Base-by-base conservation (phyloP, 768 basidiomycete species). In the Hirschioporus abietinus region DNA sequence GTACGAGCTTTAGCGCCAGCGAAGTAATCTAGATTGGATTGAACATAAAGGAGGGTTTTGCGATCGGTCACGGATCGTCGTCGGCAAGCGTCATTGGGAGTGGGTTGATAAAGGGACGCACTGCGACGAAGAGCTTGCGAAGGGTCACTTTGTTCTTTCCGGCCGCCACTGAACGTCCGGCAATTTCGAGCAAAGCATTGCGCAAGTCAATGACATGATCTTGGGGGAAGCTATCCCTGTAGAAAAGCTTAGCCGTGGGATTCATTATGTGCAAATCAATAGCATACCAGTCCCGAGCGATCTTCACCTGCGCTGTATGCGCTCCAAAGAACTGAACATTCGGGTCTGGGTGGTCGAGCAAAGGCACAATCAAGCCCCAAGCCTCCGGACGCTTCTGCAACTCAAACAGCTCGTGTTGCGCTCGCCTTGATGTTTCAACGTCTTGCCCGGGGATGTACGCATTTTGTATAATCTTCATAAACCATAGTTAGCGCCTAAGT, bases 241-340 rank as follows among this genome's bases (percentile, higher is more conserved):
- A 35, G 26, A 15, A 27, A 25, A 35, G 42, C 65, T 60, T 17
- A 24, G 5, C 62, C 20, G 5, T 27, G 61, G 26, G 23, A 27
- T 60, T 12, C 5, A 60, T 30, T 17, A 8, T 25, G 7, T 35
- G 35, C 15, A n/a, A 1, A 30, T 30, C 4, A 8, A 30, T 8
- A 35, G 67, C 79, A 36, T 58, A 95, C 95, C 95, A 96, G 75
- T 96, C 95, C 69, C 95, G 81, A 17, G 91, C 88, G 69, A 96
- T 93, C 84, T 98, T 98, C 68, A 96, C 92, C 73, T 96, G 93
- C 1, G 90, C 86, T 0, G 93, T 97, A 71, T 97, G 95, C 5
- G 95, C 95, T 1, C 95, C 94, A 72, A 94, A 96, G 82, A 96
- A 98, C 74, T 95, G 91, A 10, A 96, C 92, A 72, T 93, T 93